Conservation (phyloP, 352 stramenopile species). For the Globisporangium orthogonon region DNA sequence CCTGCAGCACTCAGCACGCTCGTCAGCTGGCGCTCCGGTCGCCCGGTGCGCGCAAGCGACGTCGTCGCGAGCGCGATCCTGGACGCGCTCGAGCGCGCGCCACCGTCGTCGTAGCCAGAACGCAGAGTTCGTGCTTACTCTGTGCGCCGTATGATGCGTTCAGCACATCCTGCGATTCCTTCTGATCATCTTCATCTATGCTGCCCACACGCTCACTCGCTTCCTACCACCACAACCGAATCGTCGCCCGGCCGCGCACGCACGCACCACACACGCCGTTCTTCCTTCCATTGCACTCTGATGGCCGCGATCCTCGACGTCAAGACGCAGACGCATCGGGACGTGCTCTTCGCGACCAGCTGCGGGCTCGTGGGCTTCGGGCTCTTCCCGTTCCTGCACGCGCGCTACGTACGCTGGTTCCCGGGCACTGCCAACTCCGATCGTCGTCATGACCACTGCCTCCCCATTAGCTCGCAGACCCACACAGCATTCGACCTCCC, state of each 20-base stretch:
- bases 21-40: slow-evolving; percentile 15
- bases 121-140: too few species aligned
- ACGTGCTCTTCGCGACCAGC: slow-evolving; percentile 24
- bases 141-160: neutral
- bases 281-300: neutral
- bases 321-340: slow-evolving; percentile 13
- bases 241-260: neutral
- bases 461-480: neutral
- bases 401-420: slow-evolving; percentile 1
- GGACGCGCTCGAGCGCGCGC: neutral
- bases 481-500: slow-evolving; percentile 16
- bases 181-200: neutral
- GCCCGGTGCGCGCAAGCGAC: slow-evolving; percentile 35
- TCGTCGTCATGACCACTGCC: neutral
- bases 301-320: neutral
- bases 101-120: neutral
- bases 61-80: slow-evolving; percentile 22
- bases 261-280: neutral
- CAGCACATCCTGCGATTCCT: neutral
- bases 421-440: neutral
- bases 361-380: slow-evolving; percentile 23
- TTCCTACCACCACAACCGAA: neutral
- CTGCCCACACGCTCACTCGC: too few species aligned
- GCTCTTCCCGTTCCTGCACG: slow-evolving; percentile 20
- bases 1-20: slow-evolving; percentile 28